Evolutionary conservation across 1,284 basidiomycete species (phyloP), one percentile per base, ranked within the genome.

Genomic region (Ceratobasidium sp.): DNA sequence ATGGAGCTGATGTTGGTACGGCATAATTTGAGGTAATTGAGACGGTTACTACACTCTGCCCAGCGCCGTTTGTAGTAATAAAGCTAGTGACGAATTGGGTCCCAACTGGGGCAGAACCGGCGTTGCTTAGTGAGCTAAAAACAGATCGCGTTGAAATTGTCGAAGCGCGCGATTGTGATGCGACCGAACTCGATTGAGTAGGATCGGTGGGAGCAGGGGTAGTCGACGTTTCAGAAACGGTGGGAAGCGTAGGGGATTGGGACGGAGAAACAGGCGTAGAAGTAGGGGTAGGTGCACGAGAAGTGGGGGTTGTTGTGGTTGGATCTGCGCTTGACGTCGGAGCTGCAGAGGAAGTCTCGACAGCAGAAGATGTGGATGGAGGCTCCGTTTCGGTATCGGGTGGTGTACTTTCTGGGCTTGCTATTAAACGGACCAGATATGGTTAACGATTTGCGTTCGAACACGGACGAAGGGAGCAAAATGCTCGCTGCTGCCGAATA

Each of bases 51-150:
- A 64, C 31, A 23, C 31, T 74, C 20, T 53, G 42, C n/a, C 58
- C 71, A n/a, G 58, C 71, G 8, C 58, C 58, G 23, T 64, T 74
- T 53, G 71, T 64, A 5, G 42, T 61, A 39, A 74, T 64, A 39
- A 74, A 28, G 45, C 60, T 51, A 7, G 71, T 74, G n/a, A 53
- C 17, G 20, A 74, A 17, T 31, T 71, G 68, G 3, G 68, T 71
- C 31, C 39, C n/a, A 6, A 49, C 54, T 71, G 53, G 53, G 13
- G 54, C 7, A 33, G 54, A 58, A 3, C 58, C 71, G 8, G 42
- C 58, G 35, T 20, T 23, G 42, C 47, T 64, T 31, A 60, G n/a
- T 31, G 47, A 63, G 49, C 45, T 64, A 28, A 49, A 45, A 33
- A 39, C 60, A 3, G 71, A 74, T 45, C 56, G 53, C 1, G 71